phyloP scores from a whole-genome alignment of 305 asterid species.

The Coffea humblotiana region DNA sequence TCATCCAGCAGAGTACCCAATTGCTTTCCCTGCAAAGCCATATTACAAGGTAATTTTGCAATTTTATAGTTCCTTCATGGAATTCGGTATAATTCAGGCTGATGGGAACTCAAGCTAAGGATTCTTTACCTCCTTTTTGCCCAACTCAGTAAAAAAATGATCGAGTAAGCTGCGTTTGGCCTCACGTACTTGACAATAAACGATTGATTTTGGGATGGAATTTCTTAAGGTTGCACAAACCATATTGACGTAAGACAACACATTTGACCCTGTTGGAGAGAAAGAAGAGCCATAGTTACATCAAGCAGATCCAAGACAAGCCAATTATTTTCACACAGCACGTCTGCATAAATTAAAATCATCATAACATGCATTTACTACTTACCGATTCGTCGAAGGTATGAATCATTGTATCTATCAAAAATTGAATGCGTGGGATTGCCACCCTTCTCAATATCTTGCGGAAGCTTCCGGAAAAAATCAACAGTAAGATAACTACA shows the following conservation, averaged over 20 bases:
- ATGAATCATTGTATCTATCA: constrained; percentile 89
- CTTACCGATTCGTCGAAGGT: constrained; percentile 91
- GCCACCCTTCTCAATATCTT: constrained; percentile 99
- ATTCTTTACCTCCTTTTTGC: constrained; percentile 68
- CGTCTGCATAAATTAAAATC: background rate
- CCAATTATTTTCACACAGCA: background rate
- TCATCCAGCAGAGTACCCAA: constrained; percentile 81
- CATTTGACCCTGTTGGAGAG: constrained; percentile 66
- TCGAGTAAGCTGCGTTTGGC: constrained; percentile 93
- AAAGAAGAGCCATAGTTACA: background rate
- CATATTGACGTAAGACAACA: constrained; percentile 87
- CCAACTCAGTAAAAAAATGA: constrained; percentile 81
- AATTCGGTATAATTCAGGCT: background rate
- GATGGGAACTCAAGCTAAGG: background rate
- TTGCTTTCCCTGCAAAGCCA: constrained; percentile 57
- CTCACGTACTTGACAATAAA: constrained; percentile 96
- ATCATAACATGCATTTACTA: background rate
- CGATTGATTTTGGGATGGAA: constrained; percentile 95
- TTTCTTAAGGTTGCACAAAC: constrained; percentile 79
- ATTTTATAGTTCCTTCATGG: background rate
- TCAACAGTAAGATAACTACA: constrained; percentile 91
- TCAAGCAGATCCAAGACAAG: background rate
- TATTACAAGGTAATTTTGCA: background rate
- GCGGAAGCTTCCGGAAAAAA: constrained; percentile 98
- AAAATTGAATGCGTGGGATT: constrained; percentile 95